phyloP scores from a whole-genome alignment of 2,329 filamentous ascomycete genomes.

The Fusarium agapanthi region DNA sequence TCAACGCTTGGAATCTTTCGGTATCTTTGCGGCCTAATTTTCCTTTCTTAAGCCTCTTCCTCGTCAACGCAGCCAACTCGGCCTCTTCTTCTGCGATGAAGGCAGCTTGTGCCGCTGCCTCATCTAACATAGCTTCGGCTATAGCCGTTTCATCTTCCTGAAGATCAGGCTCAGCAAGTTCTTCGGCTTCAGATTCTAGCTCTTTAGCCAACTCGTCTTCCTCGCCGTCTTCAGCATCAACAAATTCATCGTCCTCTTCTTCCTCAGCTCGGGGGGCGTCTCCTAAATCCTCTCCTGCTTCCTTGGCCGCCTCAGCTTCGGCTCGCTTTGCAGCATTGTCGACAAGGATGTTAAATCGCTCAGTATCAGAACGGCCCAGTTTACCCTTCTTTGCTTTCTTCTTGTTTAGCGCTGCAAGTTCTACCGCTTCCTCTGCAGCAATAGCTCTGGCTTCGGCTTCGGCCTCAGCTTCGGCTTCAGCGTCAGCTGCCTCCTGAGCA shows the following conservation, averaged over 20 bases:
- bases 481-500: slow-evolving; percentile 34
- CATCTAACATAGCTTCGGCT: slow-evolving; percentile 22
- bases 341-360: slow-evolving; percentile 26
- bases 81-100: slow-evolving; percentile 49
- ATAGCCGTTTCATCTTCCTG: slow-evolving; percentile 42
- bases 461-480: slow-evolving; percentile 44
- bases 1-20: slow-evolving; percentile 26
- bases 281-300: slow-evolving; percentile 36
- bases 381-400: slow-evolving; percentile 49
- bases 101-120: slow-evolving; percentile 17
- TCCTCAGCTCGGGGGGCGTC: slow-evolving; percentile 47
- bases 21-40: slow-evolving; percentile 37
- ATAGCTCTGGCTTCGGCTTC: slow-evolving; percentile 45
- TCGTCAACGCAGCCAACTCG: slow-evolving; percentile 52
- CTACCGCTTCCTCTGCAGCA: slow-evolving; percentile 38
- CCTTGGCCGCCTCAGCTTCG: slow-evolving; percentile 42
- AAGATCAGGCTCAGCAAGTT: slow-evolving; percentile 6
- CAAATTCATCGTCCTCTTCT: slow-evolving; percentile 36
- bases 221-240: slow-evolving; percentile 22
- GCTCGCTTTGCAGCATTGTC: slow-evolving; percentile 39
- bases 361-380: slow-evolving; percentile 38
- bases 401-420: slow-evolving; percentile 50
- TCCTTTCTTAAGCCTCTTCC: slow-evolving; percentile 49
- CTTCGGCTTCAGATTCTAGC: not conserved
- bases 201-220: slow-evolving; percentile 8